Conservation (phyloP, 2,329 filamentous ascomycete species). For the Colletotrichum liaoningense region DNA sequence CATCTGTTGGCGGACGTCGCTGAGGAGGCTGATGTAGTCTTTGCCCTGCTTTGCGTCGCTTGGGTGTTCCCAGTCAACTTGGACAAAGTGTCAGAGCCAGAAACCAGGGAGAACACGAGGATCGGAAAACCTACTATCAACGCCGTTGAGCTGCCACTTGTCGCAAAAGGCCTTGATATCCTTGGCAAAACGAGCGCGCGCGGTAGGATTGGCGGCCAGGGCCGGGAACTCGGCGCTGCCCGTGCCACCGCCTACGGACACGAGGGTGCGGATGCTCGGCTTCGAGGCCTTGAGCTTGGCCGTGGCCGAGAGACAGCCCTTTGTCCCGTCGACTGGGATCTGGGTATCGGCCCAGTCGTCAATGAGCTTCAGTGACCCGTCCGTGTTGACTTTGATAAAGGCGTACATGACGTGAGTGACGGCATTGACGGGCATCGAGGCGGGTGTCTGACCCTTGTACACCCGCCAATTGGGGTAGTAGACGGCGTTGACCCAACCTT, state of each 20-base stretch:
- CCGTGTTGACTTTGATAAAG: constrained; percentile 56
- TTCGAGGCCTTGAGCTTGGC: constrained; percentile 67
- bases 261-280: constrained; percentile 66
- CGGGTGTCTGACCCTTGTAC: constrained; percentile 70
- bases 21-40: constrained; percentile 69
- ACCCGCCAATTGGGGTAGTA: constrained; percentile 76
- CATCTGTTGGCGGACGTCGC: constrained; percentile 63
- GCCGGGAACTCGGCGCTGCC: constrained; percentile 71
- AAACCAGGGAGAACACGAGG: background rate
- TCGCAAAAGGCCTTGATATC: constrained; percentile 66
- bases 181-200: constrained; percentile 65
- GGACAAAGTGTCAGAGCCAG: constrained; percentile 8
- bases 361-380: constrained; percentile 48
- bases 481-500: constrained; percentile 50
- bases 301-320: constrained; percentile 71
- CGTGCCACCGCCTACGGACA: constrained; percentile 74
- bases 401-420: constrained; percentile 75
- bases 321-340: constrained; percentile 68
- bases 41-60: constrained; percentile 61
- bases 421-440: constrained; percentile 63
- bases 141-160: constrained; percentile 69
- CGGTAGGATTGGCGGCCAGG: constrained; percentile 60
- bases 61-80: constrained; percentile 79
- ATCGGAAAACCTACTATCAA: constrained; percentile 63
- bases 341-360: constrained; percentile 74